Base-by-base conservation (phyloP, 139 green algal species). In the Zygnema circumcarinatum region DNA sequence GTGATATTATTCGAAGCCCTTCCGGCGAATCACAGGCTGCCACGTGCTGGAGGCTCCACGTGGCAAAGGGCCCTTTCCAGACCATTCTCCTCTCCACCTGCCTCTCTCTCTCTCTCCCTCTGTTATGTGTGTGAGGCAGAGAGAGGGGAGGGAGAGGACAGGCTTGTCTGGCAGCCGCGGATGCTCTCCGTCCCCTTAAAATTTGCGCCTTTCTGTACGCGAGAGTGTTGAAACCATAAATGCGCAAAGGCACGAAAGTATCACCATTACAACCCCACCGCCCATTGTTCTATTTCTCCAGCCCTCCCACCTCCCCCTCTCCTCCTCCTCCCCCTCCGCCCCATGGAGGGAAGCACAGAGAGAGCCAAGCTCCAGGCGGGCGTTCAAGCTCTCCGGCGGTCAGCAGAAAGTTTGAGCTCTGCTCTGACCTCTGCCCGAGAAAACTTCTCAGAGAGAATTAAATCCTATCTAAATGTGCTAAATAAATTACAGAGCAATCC, bases 101-200 rank as follows among this genome's bases (percentile, higher is more conserved):
- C 76, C 47, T 84, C 76, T 41, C 76, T 84, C 47, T 16, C 47
- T 84, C 76, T 53, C 47, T 84, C 47, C 76, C 76, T 84, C 76
- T 62, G 7, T 16, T 25, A 62, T 25, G 16, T 25, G 47, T 62
- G 47, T 7, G 16, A 7, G 16, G 47, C 16, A 62, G 16, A 62
- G 16, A 62, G 16, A 62, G 47, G 47, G 47, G 47, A 16, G 16
- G 47, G 47, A 16, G 7, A 16, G 47, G 47, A 62, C 7, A 62
- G 47, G 16, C 7, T 62, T 62, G 47, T 16, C 7, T 25, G 47
- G 47, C 47, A 25, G 7, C 16, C 47, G 7, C 7, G 7, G 16
- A 7, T 7, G 47, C 16, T 25, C 47, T 62, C 7, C 47, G 47
- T 62, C 7, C 47, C 7, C 7, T 16, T 62, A 7, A 62, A 7